phyloP scores from a whole-genome alignment of 768 basidiomycete genomes.

The Cantharellus anzutake region DNA sequence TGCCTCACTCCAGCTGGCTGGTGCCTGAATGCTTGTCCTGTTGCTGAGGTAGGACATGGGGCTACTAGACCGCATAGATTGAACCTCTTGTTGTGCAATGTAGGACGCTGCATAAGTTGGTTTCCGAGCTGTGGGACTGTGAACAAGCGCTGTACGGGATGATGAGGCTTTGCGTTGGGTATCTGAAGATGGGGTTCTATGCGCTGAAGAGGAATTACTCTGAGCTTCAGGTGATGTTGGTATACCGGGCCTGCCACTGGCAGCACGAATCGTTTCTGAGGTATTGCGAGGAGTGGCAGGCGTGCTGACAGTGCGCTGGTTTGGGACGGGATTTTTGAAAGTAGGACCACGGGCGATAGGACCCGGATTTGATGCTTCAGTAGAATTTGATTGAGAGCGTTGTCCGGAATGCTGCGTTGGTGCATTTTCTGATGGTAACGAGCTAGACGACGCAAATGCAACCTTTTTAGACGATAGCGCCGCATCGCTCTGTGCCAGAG shows the following conservation, averaged over 20 bases:
- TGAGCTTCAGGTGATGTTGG: not conserved
- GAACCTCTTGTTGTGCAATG: not conserved
- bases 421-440: not conserved
- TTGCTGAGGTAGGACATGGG: conserved; percentile 67
- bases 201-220: not conserved
- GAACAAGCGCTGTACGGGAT: not conserved
- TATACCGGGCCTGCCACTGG: too few relatives aligned
- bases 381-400: not conserved
- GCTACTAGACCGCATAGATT: conserved; percentile 56
- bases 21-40: conserved; percentile 26
- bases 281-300: not conserved
- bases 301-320: not conserved
- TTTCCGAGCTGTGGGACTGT: not conserved
- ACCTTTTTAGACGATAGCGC: conserved; percentile 48
- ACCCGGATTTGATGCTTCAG: conserved; percentile 18
- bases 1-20: conserved; percentile 62
- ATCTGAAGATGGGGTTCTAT: not conserved
- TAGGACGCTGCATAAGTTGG: not conserved
- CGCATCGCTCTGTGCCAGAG: conserved; percentile 21
- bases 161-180: not conserved
- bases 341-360: conserved; percentile 14
- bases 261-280: not conserved
- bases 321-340: not conserved
- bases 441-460: conserved; percentile 54
- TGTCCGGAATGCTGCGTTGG: not conserved